Conservation (phyloP, 495 filamentous ascomycete genomes). For the Aspergillus bridgeri region DNA sequence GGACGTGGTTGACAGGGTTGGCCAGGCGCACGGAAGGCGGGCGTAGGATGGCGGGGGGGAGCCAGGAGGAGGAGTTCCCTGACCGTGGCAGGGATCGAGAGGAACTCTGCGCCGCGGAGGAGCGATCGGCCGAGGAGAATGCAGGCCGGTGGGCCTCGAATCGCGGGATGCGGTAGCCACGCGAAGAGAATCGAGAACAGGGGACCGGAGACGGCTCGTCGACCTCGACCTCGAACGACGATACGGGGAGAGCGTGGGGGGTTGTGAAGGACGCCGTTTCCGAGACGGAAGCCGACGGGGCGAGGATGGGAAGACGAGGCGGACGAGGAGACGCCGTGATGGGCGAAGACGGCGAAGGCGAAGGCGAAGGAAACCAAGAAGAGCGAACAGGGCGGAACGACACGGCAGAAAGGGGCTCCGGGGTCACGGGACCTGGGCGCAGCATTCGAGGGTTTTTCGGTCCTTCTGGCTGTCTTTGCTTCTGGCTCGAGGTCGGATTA, state of each 20-base stretch:
- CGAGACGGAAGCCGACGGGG: conserved; percentile 14
- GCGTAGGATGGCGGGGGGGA: conserved; percentile 23
- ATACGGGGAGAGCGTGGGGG: conserved; percentile 20
- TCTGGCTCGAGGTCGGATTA: no score
- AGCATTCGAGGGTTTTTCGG: conserved; percentile 14
- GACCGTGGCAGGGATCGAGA: conserved; percentile 12
- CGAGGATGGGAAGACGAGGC: conserved; percentile 12
- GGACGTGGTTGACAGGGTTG: conserved; percentile 50
- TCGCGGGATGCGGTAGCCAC: conserved; percentile 22
- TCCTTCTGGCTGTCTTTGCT: not conserved
- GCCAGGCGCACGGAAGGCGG: conserved; percentile 42
- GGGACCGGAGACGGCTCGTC: conserved; percentile 15
- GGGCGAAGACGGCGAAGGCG: conserved; percentile 13
- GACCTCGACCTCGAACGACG: conserved; percentile 35
- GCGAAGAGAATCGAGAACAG: conserved; percentile 11
- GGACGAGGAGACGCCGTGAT: conserved; percentile 12
- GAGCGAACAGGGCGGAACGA: not conserved
- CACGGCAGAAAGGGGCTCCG: conserved; percentile 23
- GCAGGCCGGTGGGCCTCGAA: conserved; percentile 20
- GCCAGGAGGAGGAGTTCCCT: conserved; percentile 12
- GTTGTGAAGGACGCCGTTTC: conserved; percentile 37
- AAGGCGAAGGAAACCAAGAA: conserved; percentile 5
- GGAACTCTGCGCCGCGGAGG: conserved; percentile 10
- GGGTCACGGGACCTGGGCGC: conserved; percentile 21
- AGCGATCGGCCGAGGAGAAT: conserved; percentile 14